A percentile compares a stretch with the other conserved stretches of the same genome.
These are phyloP conservation scores for Aspergillus sclerotioniger DNA, from an alignment of 495 filamentous ascomycete species.

Conservation along the genomic window DNA sequence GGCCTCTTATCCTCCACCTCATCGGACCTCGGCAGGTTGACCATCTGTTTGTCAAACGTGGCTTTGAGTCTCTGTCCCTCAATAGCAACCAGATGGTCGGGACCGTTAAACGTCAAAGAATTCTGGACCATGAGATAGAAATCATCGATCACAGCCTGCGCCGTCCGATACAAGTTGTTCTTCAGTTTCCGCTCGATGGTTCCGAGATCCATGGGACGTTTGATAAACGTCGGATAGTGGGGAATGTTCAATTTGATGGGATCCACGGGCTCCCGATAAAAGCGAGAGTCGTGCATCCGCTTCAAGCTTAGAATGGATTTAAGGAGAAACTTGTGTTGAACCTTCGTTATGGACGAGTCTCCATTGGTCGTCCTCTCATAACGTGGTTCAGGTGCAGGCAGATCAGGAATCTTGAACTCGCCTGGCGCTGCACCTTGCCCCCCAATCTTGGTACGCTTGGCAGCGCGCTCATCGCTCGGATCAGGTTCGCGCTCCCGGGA, in stretches of 20 bases:
- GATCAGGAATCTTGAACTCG: slow-evolving; percentile 39
- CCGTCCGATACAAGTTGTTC: slow-evolving; percentile 57
- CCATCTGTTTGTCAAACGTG: slow-evolving; percentile 60
- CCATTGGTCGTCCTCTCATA: slow-evolving; percentile 12
- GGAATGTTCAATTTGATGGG: slow-evolving; percentile 63
- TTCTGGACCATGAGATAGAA: slow-evolving; percentile 75
- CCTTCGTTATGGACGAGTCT: slow-evolving; percentile 44
- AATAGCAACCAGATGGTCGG: slow-evolving; percentile 65
- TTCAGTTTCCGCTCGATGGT: slow-evolving; percentile 81
- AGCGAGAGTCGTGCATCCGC: slow-evolving; percentile 70
- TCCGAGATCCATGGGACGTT: slow-evolving; percentile 76
- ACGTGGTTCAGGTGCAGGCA: slow-evolving; percentile 30
- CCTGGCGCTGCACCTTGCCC: slow-evolving; percentile 28
- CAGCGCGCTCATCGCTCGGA: slow-evolving; percentile 65
- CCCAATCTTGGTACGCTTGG: slow-evolving; percentile 72
- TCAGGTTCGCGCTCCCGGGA: slow-evolving; percentile 70
- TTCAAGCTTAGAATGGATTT: slow-evolving; percentile 67
- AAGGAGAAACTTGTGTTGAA: slow-evolving; percentile 56
- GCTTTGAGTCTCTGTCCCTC: slow-evolving; percentile 60
- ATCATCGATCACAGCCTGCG: slow-evolving; percentile 68
- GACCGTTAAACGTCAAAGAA: slow-evolving; percentile 76
- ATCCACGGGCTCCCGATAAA: slow-evolving; percentile 77
- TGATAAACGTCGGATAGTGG: slow-evolving; percentile 67
- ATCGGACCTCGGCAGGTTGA: slow-evolving; percentile 45
- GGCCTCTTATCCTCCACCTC: slow-evolving; percentile 61